Base-by-base conservation (phyloP, 2,329 filamentous ascomycete genomes). In the Eurotiales sp. region DNA sequence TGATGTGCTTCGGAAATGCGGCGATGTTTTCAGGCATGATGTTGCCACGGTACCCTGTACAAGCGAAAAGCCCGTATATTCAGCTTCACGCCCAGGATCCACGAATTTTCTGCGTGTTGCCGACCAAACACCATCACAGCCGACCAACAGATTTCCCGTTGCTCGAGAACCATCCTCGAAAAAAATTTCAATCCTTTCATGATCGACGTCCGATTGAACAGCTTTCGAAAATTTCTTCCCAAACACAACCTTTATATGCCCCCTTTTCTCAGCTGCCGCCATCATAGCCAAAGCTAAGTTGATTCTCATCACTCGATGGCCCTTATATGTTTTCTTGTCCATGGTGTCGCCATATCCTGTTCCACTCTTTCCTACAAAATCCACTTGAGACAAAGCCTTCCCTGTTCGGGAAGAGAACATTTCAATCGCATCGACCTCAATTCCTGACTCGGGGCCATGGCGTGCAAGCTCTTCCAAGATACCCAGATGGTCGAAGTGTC, bases 71-170 rank as follows among this genome's bases (percentile, higher is more conserved):
- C 72, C 72, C 4, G 72, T 68, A 51, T 74, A 75, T 29, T 67
- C 58, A 4, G 71, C 70, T 12, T 58, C 59, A 15, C 56, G 57
- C 2, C 60, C 61, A 0, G 66, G 64, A n/a, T 72, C 68, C 14
- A 73, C 60, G 49, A 69, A 66, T 12, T 61, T 63, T 14, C 60
- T 67, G 15, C 71, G 64, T 21, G 69, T 62, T 8, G 61, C 60
- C 1, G 71, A 73, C 58, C 72, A 69, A 5, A 73, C 70, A 0
- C 71, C 71, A 53, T 73, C 71, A 47, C 68, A 72, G 10, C 70
- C 71, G 23, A 73, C 55, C 3, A 72, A 56, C 10, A 73, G 49
- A 52, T 73, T 67, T 0, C 65, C 69, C 5, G 57, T 57, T 0
- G 64, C 67, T 5, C 51, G 52, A 0, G 65, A 58, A 8, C 67